phyloP scores from a whole-genome alignment of 2,329 filamentous ascomycete genomes.

The Aspergillus bombycis region DNA sequence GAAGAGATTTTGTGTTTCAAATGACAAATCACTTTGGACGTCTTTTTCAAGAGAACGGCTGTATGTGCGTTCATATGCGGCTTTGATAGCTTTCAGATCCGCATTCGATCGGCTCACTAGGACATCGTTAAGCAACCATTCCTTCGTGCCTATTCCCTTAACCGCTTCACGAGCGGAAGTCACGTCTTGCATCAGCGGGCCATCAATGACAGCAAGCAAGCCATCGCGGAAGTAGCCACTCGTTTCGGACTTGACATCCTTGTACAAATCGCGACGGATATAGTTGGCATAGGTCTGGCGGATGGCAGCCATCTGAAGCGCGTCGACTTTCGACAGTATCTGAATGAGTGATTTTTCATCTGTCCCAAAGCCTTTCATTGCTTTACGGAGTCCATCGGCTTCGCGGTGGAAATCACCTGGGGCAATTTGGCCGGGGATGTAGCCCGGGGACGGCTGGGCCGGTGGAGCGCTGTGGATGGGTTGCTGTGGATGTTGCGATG shows the following conservation, averaged over 20 bases:
- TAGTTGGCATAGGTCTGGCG: constrained; percentile 67
- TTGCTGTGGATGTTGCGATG: constrained; percentile 40
- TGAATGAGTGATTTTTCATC: constrained; percentile 78
- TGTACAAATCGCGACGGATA: constrained; percentile 69
- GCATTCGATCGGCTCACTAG: constrained; percentile 82
- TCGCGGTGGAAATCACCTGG: constrained; percentile 67
- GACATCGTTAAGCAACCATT: constrained; percentile 81
- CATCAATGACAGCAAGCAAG: constrained; percentile 73
- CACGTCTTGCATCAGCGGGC: constrained; percentile 78
- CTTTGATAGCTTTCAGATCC: constrained; percentile 84
- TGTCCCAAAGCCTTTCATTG: constrained; percentile 94
- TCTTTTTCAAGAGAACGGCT: constrained; percentile 68
- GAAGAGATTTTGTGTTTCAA: constrained; percentile 86
- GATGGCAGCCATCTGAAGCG: constrained; percentile 73
- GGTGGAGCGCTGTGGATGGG: constrained; percentile 41
- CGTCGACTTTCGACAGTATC: constrained; percentile 72
- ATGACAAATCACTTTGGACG: constrained; percentile 76
- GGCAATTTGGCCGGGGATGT: constrained; percentile 71
- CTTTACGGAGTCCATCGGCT: constrained; percentile 71
- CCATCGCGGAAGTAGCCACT: constrained; percentile 73
- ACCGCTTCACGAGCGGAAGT: constrained; percentile 72
- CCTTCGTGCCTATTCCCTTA: constrained; percentile 82
- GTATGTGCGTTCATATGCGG: constrained; percentile 71
- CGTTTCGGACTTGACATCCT: constrained; percentile 78
- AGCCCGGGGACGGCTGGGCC: constrained; percentile 72